Evolutionary conservation across 352 stramenopile species (phyloP).

Genomic region (Globisporangium viniferum): DNA sequence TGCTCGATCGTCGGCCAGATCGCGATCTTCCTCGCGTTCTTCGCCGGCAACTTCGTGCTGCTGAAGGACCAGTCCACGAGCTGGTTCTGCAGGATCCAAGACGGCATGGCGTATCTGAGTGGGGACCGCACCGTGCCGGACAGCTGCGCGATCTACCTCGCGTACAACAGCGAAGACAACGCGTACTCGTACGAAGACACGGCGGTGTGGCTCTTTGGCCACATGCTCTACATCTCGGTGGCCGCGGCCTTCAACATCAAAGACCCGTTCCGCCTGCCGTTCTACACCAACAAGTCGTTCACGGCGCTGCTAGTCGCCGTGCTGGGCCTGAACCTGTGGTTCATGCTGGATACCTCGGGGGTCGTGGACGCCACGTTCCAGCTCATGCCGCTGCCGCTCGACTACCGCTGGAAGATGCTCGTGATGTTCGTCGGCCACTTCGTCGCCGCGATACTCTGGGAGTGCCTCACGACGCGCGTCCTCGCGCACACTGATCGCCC

Average conservation of each 20-base stretch:
- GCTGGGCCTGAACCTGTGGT: conserved; percentile 47
- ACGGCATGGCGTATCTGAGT: background rate
- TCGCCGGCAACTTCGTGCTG: background rate
- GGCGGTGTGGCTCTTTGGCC: conserved; percentile 54
- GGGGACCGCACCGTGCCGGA: background rate
- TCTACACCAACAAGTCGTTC: conserved; percentile 47
- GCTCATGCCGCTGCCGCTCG: conserved; percentile 32
- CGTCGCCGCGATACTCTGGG: conserved; percentile 19
- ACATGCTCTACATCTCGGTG: conserved; percentile 51
- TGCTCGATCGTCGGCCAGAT: background rate
- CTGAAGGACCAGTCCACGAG: background rate
- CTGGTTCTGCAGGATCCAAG: background rate
- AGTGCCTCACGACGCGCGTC: conserved; percentile 21
- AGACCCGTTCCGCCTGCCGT: conserved; percentile 43
- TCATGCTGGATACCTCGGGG: conserved; percentile 40
- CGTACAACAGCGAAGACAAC: conserved; percentile 25
- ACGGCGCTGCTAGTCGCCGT: conserved; percentile 23
- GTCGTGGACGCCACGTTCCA: conserved; percentile 41
- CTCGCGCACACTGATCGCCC: conserved; percentile 11
- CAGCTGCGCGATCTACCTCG: conserved; percentile 19
- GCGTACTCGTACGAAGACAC: conserved; percentile 50
- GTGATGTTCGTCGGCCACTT: conserved; percentile 40
- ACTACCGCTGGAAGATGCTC: conserved; percentile 41
- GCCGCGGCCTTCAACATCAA: conserved; percentile 55
- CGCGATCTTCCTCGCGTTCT: background rate